Conservation (phyloP, 306 rosid species). For the Corylus americana region DNA sequence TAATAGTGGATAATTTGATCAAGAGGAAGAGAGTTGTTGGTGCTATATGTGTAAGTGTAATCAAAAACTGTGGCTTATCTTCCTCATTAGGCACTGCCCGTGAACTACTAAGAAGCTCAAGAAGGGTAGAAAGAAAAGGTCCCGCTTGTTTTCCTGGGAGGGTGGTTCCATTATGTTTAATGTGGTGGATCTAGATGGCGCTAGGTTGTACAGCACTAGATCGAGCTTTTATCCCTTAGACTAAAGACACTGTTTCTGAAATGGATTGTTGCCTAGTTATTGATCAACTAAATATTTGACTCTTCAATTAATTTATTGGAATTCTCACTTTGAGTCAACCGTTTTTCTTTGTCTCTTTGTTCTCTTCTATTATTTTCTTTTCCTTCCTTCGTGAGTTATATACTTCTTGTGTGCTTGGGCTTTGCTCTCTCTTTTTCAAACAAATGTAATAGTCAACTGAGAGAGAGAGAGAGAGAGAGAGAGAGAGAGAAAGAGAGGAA, state of each 20-base stretch:
- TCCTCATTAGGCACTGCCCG: background rate
- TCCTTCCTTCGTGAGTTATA: background rate
- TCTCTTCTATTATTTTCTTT: background rate
- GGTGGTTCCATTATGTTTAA: background rate
- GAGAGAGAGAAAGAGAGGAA: background rate
- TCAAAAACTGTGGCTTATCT: background rate
- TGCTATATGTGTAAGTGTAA: background rate
- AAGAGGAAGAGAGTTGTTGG: background rate
- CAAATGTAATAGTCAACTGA: background rate
- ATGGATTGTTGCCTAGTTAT: background rate
- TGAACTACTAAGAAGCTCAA: background rate
- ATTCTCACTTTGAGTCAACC: background rate
- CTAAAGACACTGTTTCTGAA: background rate
- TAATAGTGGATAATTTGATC: background rate
- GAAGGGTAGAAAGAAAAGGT: background rate
- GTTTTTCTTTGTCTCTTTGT: background rate
- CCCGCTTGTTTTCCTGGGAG: background rate
- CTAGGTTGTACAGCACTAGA: background rate
- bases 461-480: background rate
- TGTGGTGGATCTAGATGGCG: background rate
- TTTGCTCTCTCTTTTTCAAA: background rate
- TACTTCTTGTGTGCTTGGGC: background rate
- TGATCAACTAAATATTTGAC: background rate
- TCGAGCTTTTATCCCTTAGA: background rate
- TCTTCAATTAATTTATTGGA: too few relatives aligned